These are phyloP conservation scores for Psilocybe tampanensis DNA, from an alignment of 768 basidiomycete species.

Conservation along the genomic window DNA sequence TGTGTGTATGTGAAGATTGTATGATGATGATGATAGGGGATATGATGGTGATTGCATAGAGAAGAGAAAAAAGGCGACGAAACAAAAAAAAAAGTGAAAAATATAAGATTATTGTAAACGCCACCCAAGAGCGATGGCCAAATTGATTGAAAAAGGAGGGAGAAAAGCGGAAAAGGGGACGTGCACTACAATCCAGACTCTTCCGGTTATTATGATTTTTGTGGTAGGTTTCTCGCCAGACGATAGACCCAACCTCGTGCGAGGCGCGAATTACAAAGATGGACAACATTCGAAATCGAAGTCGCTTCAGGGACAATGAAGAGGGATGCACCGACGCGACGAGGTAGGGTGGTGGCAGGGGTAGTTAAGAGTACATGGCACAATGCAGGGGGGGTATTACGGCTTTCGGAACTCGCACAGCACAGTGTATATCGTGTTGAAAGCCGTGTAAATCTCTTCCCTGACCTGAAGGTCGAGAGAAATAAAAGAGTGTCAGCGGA, in stretches of 20 bases:
- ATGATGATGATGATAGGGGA: constrained; percentile 31
- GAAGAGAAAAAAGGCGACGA: constrained; percentile 19
- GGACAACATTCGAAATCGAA: constrained; percentile 9
- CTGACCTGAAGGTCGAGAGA: constrained; percentile 68
- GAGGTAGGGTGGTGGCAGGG: constrained; percentile 16
- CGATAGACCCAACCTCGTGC: constrained; percentile 21
- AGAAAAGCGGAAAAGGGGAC: constrained; percentile 35
- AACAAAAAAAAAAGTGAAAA: constrained; percentile 10
- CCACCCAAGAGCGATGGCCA: constrained; percentile 13
- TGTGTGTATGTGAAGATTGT: constrained; percentile 25
- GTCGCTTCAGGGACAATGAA: constrained; percentile 12
- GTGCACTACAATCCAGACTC: constrained; percentile 51
- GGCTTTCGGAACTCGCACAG: constrained; percentile 94
- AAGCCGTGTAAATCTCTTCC: constrained; percentile 99
- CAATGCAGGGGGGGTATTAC: constrained; percentile 33
- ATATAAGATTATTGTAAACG: constrained; percentile 28
- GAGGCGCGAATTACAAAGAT: constrained; percentile 11
- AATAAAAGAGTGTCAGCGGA: constrained; percentile 49
- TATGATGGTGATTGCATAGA: constrained; percentile 40
- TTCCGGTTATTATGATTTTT: constrained; percentile 28
- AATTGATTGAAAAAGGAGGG: constrained; percentile 8
- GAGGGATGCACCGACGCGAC: constrained; percentile 13
- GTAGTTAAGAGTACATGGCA: constrained; percentile 17
- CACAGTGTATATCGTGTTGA: constrained; percentile 99
- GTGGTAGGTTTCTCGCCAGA: constrained; percentile 22